Percentiles rank a stretch among this genome's conserved stretches.
Evolutionary conservation across 2,329 filamentous ascomycete genomes (phyloP).

Genomic region (Xylaria sp.): DNA sequence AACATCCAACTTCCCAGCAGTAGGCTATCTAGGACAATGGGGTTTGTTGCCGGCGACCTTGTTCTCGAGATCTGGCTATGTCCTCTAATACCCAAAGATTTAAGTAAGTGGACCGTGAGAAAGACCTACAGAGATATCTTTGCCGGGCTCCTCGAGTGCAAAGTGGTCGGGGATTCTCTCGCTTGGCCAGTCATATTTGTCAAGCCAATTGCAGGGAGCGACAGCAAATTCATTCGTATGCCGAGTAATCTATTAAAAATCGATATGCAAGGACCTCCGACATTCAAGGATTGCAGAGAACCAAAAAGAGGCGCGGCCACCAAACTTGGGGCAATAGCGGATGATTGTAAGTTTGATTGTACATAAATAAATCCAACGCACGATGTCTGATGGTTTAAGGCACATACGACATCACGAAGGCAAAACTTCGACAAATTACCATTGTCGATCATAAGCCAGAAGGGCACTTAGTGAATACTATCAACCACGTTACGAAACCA

Average conservation of each 20-base stretch:
- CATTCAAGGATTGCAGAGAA: constrained; percentile 8
- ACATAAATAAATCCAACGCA: background rate
- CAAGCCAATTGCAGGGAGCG: background rate
- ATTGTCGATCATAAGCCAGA: constrained; percentile 12
- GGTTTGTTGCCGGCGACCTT: constrained; percentile 14
- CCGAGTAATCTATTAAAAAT: constrained; percentile 13
- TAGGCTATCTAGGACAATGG: constrained; percentile 3
- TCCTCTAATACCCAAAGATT: constrained; percentile 10
- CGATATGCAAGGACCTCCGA: background rate
- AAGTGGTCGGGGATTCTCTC: constrained; percentile 4
- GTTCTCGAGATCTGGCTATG: constrained; percentile 17
- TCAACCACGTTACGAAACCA: constrained; percentile 16
- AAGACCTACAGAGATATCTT: constrained; percentile 6
- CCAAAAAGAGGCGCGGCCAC: constrained; percentile 2
- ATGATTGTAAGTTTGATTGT: background rate
- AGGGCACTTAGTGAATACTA: constrained; percentile 4
- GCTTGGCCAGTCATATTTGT: constrained; percentile 14
- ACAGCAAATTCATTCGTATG: constrained; percentile 14
- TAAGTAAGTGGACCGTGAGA: background rate
- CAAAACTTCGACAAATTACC: constrained; percentile 10
- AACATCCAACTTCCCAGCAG: constrained; percentile 1
- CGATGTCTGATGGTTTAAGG: background rate
- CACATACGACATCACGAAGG: constrained; percentile 10
- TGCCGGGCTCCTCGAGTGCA: constrained; percentile 19
- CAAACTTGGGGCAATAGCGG: background rate